Base-by-base conservation (phyloP, 2,329 filamentous ascomycete species). In the Calonectria fujianensis region DNA sequence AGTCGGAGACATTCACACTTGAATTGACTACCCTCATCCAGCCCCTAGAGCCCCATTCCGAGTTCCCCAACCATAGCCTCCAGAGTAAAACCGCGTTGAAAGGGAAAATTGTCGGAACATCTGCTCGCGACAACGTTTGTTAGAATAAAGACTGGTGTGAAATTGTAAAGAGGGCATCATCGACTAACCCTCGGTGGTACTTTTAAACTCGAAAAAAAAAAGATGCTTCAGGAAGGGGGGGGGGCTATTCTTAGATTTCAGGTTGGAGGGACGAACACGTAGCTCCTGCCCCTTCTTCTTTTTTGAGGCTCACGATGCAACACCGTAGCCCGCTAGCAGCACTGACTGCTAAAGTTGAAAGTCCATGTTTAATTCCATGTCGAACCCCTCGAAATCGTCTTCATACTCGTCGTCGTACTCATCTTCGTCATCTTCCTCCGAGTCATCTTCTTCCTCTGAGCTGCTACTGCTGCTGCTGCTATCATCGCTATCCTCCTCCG, bases 221-320 rank as follows among this genome's bases (percentile, higher is more conserved):
- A 41, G n/a, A 14, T 37, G 35, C 27, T 41, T 63, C 9, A 24
- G 1, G 32, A 10, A 9, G 6, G 32, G n/a, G 20, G 54, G 35
- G 57, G 24, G 10, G 14, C 35, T 41, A 5, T 61, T 61, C n/a
- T 13, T 13, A 8, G n/a, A 24, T 24, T 24, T 48, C n/a, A 48
- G 45, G 45, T 11, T 24, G 2, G 11, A 24, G n/a, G 45, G 45
- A 24, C 45, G 4, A 48, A 13, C 9, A 48, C 45, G 13, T 27
- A 11, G 20, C 5, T 6, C 57, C 57, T 24, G 20, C 2, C 13
- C 57, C 57, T 24, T 37, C 13, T 5, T 13, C 13, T 20, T 48
- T 39, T 41, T 20, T 41, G 57, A 63, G 57, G 57, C 57, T 41
- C 57, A 63, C 57, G 57, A 63, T 41, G 35, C 37, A 63, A 41